phyloP scores from a whole-genome alignment of 202 grass and related monocot species.

The Zizania palustris region DNA sequence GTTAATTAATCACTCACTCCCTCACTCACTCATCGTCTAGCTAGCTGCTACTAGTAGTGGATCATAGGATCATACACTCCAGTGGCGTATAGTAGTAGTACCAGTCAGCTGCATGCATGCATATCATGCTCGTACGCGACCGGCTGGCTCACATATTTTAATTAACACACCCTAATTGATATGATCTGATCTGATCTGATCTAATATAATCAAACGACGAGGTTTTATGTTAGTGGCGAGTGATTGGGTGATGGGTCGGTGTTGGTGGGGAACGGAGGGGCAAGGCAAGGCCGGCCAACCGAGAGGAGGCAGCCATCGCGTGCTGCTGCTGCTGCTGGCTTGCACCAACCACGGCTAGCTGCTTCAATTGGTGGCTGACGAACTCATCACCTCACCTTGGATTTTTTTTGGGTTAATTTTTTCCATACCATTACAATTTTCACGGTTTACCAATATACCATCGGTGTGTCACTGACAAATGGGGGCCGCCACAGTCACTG shows the following conservation, averaged over 20 bases:
- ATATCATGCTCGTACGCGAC: no score
- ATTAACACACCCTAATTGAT: not conserved
- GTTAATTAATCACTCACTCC: not conserved
- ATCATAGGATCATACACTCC: not conserved
- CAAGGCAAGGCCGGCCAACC: conserved; percentile 38
- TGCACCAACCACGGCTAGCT: not conserved
- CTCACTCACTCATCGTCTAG: not conserved
- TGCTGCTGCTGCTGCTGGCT: no score
- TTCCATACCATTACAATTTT: no score
- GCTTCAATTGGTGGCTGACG: not conserved
- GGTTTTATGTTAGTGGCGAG: not conserved
- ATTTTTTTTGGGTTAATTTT: not conserved
- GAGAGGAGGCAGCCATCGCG: conserved; percentile 38
- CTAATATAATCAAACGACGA: not conserved
- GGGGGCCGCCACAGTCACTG: no score
- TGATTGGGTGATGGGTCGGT: not conserved
- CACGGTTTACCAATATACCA: no score
- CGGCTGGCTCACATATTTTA: not conserved
- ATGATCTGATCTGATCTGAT: no score
- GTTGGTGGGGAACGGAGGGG: conserved; percentile 32
- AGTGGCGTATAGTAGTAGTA: not conserved
- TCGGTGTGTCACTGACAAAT: no score
- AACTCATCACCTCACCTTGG: not conserved
- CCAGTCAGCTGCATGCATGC: no score
- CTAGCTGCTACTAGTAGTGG: not conserved